Evolutionary conservation across 805 yeast species (phyloP).

Genomic region (Tanozyma kutaoensis): DNA sequence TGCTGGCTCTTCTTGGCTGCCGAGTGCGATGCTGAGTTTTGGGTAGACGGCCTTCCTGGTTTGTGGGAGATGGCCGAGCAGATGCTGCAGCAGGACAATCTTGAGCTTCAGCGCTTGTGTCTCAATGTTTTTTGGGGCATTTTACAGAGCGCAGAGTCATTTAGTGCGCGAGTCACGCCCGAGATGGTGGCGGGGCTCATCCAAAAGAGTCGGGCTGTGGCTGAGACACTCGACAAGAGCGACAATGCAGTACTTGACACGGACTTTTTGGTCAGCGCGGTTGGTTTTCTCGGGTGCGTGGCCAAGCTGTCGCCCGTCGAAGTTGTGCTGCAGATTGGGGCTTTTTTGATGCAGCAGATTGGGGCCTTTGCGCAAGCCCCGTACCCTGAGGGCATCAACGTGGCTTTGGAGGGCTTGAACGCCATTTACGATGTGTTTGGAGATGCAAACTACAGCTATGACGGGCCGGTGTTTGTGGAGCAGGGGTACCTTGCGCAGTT

Average conservation of each 20-base stretch:
- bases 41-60: slow-evolving; percentile 18
- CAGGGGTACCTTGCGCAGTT: slow-evolving; percentile 33
- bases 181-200: slow-evolving; percentile 16
- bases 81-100: slow-evolving; percentile 5
- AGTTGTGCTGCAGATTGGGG: slow-evolving; percentile 30
- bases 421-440: slow-evolving; percentile 67
- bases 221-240: slow-evolving; percentile 3
- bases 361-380: slow-evolving; percentile 5
- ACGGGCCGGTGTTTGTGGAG: slow-evolving; percentile 50
- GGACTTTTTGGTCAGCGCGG: slow-evolving; percentile 29
- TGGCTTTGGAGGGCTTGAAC: slow-evolving; percentile 49
- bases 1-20: slow-evolving; percentile 38
- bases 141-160: no score
- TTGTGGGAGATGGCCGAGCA: slow-evolving; percentile 17
- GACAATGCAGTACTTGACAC: slow-evolving; percentile 8
- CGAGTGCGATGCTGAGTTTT: slow-evolving; percentile 19
- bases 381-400: slow-evolving; percentile 13
- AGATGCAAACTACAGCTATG: slow-evolving; percentile 58
- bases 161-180: no score
- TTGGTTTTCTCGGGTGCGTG: slow-evolving; percentile 40
- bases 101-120: slow-evolving; percentile 15
- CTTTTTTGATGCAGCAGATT: slow-evolving; percentile 21
- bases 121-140: slow-evolving; percentile 27
- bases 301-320: slow-evolving; percentile 34
- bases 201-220: slow-evolving; percentile 5